A percentile compares a stretch with the other conserved stretches of the same genome.
Conservation (phyloP, 148 eudicot species). For the Linanthus parryae region DNA sequence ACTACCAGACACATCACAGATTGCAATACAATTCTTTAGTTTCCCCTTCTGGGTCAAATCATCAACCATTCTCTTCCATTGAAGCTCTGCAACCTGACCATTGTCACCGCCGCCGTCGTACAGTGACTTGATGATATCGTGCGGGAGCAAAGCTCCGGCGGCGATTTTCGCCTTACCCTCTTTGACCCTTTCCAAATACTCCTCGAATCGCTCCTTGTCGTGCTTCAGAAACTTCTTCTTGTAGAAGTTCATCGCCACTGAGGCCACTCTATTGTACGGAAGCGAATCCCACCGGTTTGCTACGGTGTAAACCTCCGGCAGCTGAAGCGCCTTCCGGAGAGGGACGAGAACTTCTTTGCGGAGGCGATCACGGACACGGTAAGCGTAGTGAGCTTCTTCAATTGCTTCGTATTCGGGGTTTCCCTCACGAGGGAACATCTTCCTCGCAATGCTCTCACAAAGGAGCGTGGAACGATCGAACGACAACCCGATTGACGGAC, state of each 20-base stretch:
- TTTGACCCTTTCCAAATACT: not conserved
- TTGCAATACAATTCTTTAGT: slow-evolving; percentile 1
- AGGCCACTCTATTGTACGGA: not conserved
- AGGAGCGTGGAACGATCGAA: not conserved
- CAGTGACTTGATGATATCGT: not conserved
- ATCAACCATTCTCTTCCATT: slow-evolving; percentile 5
- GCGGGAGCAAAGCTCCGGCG: not conserved
- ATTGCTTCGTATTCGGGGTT: not conserved
- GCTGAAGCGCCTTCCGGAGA: not conserved
- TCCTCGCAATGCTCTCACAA: slow-evolving; percentile 3
- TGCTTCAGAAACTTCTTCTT: slow-evolving; percentile 4
- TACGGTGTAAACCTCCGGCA: slow-evolving; percentile 1
- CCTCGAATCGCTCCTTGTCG: slow-evolving; percentile 3
- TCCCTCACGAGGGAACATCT: not conserved
- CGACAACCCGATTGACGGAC: not conserved
- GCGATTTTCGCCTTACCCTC: slow-evolving; percentile 4
- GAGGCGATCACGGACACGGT: not conserved
- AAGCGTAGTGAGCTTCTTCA: not conserved
- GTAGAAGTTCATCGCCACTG: slow-evolving; percentile 2
- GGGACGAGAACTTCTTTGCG: slow-evolving; percentile 1
- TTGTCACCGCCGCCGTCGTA: not conserved
- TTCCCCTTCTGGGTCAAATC: not conserved
- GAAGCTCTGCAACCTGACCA: slow-evolving; percentile 3
- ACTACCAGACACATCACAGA: slow-evolving; percentile 4
- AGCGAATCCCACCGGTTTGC: not conserved